Evolutionary conservation across 208 protist species (phyloP).

Genomic region (Acanthamoeba triangularis): DNA sequence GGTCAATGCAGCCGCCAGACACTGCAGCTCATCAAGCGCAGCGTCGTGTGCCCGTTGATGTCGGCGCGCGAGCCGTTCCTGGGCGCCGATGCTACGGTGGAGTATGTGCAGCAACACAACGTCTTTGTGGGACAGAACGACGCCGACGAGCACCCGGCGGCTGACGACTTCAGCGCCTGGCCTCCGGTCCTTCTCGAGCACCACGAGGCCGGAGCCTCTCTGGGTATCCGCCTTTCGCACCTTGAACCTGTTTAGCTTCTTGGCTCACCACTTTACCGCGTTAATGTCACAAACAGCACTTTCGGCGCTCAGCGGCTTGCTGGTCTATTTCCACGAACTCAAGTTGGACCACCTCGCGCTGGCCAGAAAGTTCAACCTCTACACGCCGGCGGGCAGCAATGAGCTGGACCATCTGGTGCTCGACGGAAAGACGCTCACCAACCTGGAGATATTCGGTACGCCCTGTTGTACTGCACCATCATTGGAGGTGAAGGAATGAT

Average conservation of each 20-base stretch:
- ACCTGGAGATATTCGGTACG: slow-evolving; percentile 86
- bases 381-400: neutral
- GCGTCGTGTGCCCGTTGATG: slow-evolving; percentile 45
- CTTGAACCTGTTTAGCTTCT: neutral
- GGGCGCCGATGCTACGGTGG: slow-evolving; percentile 18
- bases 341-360: slow-evolving; percentile 77
- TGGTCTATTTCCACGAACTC: slow-evolving; percentile 83
- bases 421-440: slow-evolving; percentile 85
- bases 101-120: slow-evolving; percentile 42
- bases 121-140: slow-evolving; percentile 31
- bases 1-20: slow-evolving; percentile 68
- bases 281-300: neutral
- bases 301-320: slow-evolving; percentile 79
- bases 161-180: slow-evolving; percentile 8
- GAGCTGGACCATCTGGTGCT: slow-evolving; percentile 79
- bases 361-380: slow-evolving; percentile 12
- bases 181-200: slow-evolving; percentile 10
- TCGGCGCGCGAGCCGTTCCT: slow-evolving; percentile 19
- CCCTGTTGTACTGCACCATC: neutral
- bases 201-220: neutral
- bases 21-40: slow-evolving; percentile 61
- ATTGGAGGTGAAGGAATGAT: neutral
- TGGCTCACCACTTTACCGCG: no score
- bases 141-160: neutral
- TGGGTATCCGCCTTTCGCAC: neutral